Evolutionary conservation across 2,329 filamentous ascomycete genomes (phyloP), one percentile per base, ranked within the genome.

Genomic region (Macrophomina tecta): DNA sequence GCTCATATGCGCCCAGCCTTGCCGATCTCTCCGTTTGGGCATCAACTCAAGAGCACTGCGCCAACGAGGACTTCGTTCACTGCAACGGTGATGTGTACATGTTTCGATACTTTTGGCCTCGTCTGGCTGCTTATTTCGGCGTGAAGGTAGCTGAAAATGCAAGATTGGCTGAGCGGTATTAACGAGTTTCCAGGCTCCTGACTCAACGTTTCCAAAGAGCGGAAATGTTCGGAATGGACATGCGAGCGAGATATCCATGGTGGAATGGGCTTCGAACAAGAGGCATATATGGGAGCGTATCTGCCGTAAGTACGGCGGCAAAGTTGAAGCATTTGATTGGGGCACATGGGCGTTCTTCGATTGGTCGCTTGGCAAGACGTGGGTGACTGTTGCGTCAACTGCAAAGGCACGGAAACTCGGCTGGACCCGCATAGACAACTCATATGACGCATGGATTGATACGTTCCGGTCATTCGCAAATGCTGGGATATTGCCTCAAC

Each of bases 41-140:
- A 1, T 73, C 78, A 0, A 72, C 72, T 1, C 73, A 75, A 34
- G 69, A 71, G 0, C 69, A 72, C 2, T 73, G 73, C 7, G 73
- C 71, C 2, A 79, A 82, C 56, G 66, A 82, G 18, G 75, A 75
- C 5, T 81, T 82, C 72, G 82, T 82, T 53, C 74, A 79, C 18
- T 73, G 75, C n/a, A 81, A 82, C 46, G 79, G 79, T 5, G 77
- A 80, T 38, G 72, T 73, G 5, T 72, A 80, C 56, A 73, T 73
- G 1, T 83, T 75, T 71, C 77, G 79, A 38, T 77, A 74, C 23
- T 71, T 82, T 58, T 82, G 80, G 80, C 80, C 81, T 0, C 74
- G 74, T n/a, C 55, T 82, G 0, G 80, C 79, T 0, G 65, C 63
- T 4, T 74, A 76, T 5, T 81, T 80, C 42, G 76, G 76, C 1